Evolutionary conservation across 2,329 filamentous ascomycete species (phyloP).

Genomic region (Botrytis sinoallii): DNA sequence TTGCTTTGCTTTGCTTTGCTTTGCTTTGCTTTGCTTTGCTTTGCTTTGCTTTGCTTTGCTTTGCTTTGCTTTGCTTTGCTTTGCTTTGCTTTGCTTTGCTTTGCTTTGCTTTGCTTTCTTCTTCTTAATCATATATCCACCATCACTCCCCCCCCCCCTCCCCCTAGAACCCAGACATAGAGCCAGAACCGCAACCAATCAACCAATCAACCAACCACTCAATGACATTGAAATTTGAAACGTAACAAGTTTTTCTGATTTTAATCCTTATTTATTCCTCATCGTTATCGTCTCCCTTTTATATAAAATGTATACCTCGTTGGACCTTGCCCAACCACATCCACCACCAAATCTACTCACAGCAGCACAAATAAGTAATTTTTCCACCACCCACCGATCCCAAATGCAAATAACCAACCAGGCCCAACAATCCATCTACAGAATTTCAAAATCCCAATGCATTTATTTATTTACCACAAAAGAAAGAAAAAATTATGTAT

Average conservation of each 20-base stretch:
- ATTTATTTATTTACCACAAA: neutral
- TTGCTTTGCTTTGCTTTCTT: no score
- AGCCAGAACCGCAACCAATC: no score
- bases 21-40: no score
- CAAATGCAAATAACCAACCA: conserved; percentile 1
- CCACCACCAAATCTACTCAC: neutral
- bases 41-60: no score
- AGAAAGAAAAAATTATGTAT: neutral
- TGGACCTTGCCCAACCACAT: neutral
- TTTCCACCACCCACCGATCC: neutral
- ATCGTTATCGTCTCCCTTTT: neutral
- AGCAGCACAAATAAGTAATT: neutral
- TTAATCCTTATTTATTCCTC: neutral
- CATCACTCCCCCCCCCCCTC: no score
- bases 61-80: no score
- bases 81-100: no score
- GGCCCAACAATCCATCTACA: conserved; percentile 6
- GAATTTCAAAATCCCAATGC: neutral
- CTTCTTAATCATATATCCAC: no score
- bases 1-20: no score
- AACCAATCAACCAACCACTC: neutral
- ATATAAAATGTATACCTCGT: neutral
- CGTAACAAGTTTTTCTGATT: neutral
- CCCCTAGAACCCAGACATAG: no score
- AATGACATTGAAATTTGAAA: neutral